Percentiles rank a stretch among this genome's conserved stretches.
phyloP scores from a whole-genome alignment of 352 stramenopile species.

The Globisporangium canariense region DNA sequence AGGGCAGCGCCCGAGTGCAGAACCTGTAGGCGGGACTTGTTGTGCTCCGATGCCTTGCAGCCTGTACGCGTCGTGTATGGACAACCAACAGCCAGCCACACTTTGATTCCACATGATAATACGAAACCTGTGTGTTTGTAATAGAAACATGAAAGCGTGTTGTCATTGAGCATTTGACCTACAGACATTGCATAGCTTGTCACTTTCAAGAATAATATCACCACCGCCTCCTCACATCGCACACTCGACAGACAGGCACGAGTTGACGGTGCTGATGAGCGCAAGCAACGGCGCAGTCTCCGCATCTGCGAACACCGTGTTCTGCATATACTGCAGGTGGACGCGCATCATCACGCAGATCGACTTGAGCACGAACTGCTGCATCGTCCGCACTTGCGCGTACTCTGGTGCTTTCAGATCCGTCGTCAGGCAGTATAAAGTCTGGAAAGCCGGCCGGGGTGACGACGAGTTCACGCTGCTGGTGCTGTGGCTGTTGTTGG shows the following conservation, averaged over 20 bases:
- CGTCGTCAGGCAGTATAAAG: background rate
- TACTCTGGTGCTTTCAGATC: background rate
- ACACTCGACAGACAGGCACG: background rate
- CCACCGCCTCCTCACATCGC: background rate
- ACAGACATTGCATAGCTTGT: background rate
- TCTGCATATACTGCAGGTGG: background rate
- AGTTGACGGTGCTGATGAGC: background rate
- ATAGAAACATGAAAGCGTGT: no score
- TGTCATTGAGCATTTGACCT: background rate
- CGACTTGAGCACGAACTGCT: constrained; percentile 3
- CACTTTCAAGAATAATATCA: background rate
- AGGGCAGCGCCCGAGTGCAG: background rate
- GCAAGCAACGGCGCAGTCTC: background rate
- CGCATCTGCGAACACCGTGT: background rate
- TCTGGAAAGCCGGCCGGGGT: background rate
- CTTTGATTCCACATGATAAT: background rate
- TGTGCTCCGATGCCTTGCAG: background rate
- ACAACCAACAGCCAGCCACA: background rate
- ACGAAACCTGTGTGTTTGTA: no score
- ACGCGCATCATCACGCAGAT: background rate
- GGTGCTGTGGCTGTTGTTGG: background rate
- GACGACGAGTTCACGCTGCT: background rate
- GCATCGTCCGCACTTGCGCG: background rate
- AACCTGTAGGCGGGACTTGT: background rate
- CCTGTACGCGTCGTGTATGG: background rate